Evolutionary conservation across 208 protist species (phyloP).

Genomic region (Vickermania ingenoplastis): DNA sequence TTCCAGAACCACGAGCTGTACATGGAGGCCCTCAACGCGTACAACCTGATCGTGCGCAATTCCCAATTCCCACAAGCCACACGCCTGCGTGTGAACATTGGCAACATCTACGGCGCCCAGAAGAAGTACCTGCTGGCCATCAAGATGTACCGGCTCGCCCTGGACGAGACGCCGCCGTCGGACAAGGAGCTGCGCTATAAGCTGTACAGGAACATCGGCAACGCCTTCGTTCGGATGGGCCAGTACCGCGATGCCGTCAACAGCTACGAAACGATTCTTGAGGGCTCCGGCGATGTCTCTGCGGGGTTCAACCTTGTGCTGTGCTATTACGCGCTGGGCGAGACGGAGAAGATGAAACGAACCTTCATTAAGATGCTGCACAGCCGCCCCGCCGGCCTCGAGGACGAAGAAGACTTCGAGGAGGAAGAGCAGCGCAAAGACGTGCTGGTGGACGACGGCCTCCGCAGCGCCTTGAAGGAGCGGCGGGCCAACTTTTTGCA

Average conservation of each 20-base stretch:
- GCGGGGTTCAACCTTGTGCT: conserved; percentile 94
- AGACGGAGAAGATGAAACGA: conserved; percentile 91
- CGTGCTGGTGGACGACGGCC: conserved; percentile 72
- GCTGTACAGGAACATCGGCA: conserved; percentile 95
- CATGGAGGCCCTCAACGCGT: conserved; percentile 93
- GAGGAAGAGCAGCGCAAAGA: conserved; percentile 77
- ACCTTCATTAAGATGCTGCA: conserved; percentile 87
- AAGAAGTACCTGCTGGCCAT: conserved; percentile 94
- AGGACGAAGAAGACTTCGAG: conserved; percentile 75
- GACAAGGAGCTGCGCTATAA: conserved; percentile 90
- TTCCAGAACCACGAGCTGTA: conserved; percentile 93
- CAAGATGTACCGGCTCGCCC: conserved; percentile 95
- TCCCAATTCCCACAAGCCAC: conserved; percentile 89
- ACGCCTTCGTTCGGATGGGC: conserved; percentile 94
- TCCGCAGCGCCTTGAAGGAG: conserved; percentile 75
- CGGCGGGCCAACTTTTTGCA: conserved; percentile 67
- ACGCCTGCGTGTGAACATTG: conserved; percentile 96
- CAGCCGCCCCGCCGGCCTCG: conserved; percentile 46
- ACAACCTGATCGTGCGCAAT: conserved; percentile 93
- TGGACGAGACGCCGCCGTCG: conserved; percentile 90
- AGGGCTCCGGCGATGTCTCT: conserved; percentile 84
- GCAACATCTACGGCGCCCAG: conserved; percentile 97
- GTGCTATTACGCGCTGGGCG: conserved; percentile 95
- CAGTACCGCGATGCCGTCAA: conserved; percentile 94
- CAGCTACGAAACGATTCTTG: conserved; percentile 92